These are phyloP conservation scores for Calocera cornea DNA, from an alignment of 768 basidiomycete species.

Conservation along the genomic window DNA sequence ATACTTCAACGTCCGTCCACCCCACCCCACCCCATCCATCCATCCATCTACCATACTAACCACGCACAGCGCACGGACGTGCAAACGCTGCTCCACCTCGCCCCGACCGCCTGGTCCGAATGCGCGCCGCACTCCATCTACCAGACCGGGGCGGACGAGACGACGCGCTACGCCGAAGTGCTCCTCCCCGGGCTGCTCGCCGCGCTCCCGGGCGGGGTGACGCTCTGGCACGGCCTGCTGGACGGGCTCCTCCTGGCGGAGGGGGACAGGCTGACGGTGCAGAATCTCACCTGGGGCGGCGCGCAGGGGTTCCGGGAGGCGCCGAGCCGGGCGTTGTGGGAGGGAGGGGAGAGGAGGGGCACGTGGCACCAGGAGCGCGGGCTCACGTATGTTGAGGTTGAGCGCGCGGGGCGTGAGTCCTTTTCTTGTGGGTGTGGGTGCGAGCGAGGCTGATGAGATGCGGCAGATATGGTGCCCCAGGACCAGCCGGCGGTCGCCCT, in stretches of 20 bases:
- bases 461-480: constrained; percentile 5
- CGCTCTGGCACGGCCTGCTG: constrained; percentile 12
- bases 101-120: constrained; percentile 5
- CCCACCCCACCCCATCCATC: not conserved
- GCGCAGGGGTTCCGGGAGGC: not conserved
- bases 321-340: not conserved
- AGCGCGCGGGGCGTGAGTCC: not conserved
- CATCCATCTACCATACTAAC: not conserved
- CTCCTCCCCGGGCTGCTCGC: constrained; percentile 8
- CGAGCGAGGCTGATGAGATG: not conserved
- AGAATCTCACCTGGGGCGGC: constrained; percentile 9
- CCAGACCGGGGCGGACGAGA: constrained; percentile 3
- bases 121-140: constrained; percentile 4
- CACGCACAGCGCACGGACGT: constrained; percentile 6
- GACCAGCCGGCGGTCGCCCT: constrained; percentile 6
- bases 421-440: not conserved
- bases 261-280: constrained; percentile 10
- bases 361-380: not conserved
- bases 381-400: constrained; percentile 2
- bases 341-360: not conserved
- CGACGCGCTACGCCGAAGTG: constrained; percentile 6
- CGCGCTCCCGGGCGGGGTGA: constrained; percentile 9
- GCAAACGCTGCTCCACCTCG: not conserved
- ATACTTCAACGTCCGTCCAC: constrained; percentile 5
- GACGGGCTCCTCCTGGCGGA: constrained; percentile 8